These are phyloP conservation scores for Sarcocystis neurona DNA, from an alignment of 169 alveolate species.

Conservation along the genomic window DNA sequence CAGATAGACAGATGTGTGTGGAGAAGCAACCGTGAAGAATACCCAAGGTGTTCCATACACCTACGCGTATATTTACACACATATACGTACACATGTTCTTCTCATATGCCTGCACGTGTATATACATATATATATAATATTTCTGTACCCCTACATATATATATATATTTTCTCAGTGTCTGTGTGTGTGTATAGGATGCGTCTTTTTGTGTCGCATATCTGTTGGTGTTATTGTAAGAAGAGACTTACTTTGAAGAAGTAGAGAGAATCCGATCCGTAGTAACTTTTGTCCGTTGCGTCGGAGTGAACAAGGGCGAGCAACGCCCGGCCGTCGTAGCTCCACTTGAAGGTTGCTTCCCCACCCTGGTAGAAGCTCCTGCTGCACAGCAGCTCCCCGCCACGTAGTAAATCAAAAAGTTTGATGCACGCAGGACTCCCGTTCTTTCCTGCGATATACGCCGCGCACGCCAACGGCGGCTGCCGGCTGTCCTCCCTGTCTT, in stretches of 20 bases:
- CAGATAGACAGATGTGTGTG: too few relatives aligned
- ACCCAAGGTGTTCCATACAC: too few relatives aligned
- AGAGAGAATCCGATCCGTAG: conserved; percentile 46
- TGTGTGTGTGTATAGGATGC: too few relatives aligned
- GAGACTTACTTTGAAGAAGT: conserved; percentile 22
- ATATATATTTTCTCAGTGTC: too few relatives aligned
- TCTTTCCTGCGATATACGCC: neutral
- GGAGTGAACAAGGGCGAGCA: conserved; percentile 32
- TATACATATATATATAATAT: too few relatives aligned
- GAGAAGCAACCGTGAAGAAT: too few relatives aligned
- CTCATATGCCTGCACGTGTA: too few relatives aligned
- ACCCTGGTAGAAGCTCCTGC: conserved; percentile 20
- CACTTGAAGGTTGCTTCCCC: conserved; percentile 44
- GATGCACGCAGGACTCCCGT: neutral
- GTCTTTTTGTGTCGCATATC: too few relatives aligned
- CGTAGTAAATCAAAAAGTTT: neutral
- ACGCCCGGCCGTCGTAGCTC: conserved; percentile 50
- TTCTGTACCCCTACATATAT: too few relatives aligned
- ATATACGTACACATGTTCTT: too few relatives aligned
- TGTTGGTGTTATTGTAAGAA: too few relatives aligned
- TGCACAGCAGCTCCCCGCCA: neutral
- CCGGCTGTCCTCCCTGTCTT: neutral
- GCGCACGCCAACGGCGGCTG: neutral
- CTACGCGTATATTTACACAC: too few relatives aligned
- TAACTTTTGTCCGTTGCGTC: conserved; percentile 47